These are phyloP conservation scores for Dentipellis fragilis DNA, from an alignment of 768 basidiomycete species.

Conservation along the genomic window DNA sequence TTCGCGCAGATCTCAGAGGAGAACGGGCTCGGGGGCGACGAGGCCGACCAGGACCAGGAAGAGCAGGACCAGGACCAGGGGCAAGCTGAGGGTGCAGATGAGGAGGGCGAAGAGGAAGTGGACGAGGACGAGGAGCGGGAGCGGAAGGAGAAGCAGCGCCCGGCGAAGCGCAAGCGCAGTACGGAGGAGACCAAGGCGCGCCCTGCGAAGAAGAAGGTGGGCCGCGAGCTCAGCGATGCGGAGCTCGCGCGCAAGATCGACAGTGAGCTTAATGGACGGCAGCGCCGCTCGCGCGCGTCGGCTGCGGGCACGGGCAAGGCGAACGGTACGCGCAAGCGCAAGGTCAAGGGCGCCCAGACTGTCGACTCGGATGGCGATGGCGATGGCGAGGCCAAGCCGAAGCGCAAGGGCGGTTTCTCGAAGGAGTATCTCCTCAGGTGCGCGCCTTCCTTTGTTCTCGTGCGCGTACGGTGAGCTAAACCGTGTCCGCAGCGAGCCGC, in stretches of 20 bases:
- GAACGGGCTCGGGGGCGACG: slow-evolving; percentile 13
- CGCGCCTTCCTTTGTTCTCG: slow-evolving; percentile 6
- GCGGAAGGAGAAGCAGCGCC: slow-evolving; percentile 27
- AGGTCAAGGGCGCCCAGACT: slow-evolving; percentile 24
- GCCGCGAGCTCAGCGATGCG: slow-evolving; percentile 25
- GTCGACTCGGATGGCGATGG: slow-evolving; percentile 26
- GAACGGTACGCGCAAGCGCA: slow-evolving; percentile 23
- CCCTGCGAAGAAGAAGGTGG: slow-evolving; percentile 14
- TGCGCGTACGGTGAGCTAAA: slow-evolving; percentile 2
- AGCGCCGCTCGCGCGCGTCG: slow-evolving; percentile 20
- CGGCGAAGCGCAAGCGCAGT: slow-evolving; percentile 28
- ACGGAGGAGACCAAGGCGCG: slow-evolving; percentile 11
- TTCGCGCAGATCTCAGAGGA: slow-evolving; percentile 46
- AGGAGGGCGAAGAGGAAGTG: slow-evolving; percentile 14
- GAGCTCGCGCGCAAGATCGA: slow-evolving; percentile 35
- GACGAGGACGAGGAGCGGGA: slow-evolving; percentile 13
- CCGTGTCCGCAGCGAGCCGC: slow-evolving; percentile 43
- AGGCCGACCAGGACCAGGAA: slow-evolving; percentile 11
- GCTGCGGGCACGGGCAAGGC: slow-evolving; percentile 10
- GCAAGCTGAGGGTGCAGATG: slow-evolving; percentile 16
- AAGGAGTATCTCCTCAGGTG: slow-evolving; percentile 74
- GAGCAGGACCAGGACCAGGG: slow-evolving; percentile 8
- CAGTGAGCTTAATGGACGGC: slow-evolving; percentile 31
- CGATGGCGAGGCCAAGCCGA: slow-evolving; percentile 33
- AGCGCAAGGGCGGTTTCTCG: slow-evolving; percentile 51